Percentiles rank a stretch among this genome's conserved stretches.
Conservation (phyloP, 2,329 filamentous ascomycete genomes). For the Alternaria sp. region DNA sequence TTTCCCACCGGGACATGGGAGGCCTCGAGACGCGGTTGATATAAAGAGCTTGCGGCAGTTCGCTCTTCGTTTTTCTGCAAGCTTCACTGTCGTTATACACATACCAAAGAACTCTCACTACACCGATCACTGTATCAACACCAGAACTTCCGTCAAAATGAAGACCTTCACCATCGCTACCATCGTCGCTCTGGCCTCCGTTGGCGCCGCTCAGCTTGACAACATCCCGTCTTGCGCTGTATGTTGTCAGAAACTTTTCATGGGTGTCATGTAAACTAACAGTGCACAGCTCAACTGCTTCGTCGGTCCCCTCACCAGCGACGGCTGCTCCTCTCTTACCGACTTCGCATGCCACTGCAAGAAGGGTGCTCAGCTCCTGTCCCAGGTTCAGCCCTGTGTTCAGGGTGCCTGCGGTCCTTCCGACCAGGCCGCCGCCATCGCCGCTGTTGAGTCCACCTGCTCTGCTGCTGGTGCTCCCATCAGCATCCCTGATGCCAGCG, state of each 20-base stretch:
- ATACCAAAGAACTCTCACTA: conserved; percentile 25
- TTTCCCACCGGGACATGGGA: conserved; percentile 17
- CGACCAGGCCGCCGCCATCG: conserved; percentile 49
- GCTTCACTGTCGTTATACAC: conserved; percentile 26
- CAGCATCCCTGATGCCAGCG: conserved; percentile 30
- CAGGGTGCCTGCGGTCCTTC: conserved; percentile 51
- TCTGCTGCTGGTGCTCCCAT: conserved; percentile 42
- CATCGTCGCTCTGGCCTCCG: conserved; percentile 54
- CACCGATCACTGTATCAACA: conserved; percentile 16
- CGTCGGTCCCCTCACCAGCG: conserved; percentile 50
- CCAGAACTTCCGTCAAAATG: conserved; percentile 41
- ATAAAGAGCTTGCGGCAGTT: conserved; percentile 31
- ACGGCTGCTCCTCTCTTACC: conserved; percentile 57
- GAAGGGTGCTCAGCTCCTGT: conserved; percentile 54
- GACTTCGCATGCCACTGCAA: conserved; percentile 54
- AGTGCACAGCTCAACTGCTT: conserved; percentile 58
- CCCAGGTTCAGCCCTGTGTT: conserved; percentile 58
- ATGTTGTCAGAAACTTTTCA: conserved; percentile 28
- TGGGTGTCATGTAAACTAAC: conserved; percentile 25
- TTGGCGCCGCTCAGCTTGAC: conserved; percentile 58
- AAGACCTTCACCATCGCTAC: conserved; percentile 50
- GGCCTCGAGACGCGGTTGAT: conserved; percentile 20
- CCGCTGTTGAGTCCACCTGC: conserved; percentile 46
- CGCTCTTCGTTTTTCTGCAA: conserved; percentile 9
- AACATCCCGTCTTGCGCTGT: conserved; percentile 59